A percentile compares a stretch with the other conserved stretches of the same genome.
These are phyloP conservation scores for Calonectria hongkongensis DNA, from an alignment of 2,329 filamentous ascomycete species.

Conservation along the genomic window DNA sequence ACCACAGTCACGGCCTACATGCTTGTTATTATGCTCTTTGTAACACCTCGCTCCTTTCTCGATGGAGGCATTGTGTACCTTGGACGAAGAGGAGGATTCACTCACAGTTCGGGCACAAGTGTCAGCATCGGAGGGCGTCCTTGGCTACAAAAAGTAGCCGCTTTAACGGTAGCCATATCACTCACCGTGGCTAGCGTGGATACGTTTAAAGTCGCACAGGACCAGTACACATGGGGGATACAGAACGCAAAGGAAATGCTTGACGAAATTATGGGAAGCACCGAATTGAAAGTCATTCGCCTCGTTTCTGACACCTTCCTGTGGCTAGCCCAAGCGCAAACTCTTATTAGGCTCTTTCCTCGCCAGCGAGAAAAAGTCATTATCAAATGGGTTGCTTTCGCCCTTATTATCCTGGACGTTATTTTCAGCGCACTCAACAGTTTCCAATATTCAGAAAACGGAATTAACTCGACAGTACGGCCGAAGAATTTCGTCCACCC, in stretches of 20 bases:
- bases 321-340: conserved; percentile 98
- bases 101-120: conserved; percentile 84
- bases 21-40: conserved; percentile 93
- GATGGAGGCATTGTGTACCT: conserved; percentile 89
- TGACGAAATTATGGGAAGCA: conserved; percentile 85
- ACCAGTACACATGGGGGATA: conserved; percentile 86
- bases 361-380: conserved; percentile 98
- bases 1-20: conserved; percentile 94
- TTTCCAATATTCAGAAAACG: conserved; percentile 76
- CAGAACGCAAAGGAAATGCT: conserved; percentile 88
- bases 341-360: conserved; percentile 94
- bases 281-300: conserved; percentile 91
- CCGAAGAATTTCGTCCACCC: conserved; percentile 90
- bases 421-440: conserved; percentile 95
- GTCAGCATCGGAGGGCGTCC: conserved; percentile 93
- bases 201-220: conserved; percentile 88
- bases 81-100: conserved; percentile 89
- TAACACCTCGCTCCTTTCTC: conserved; percentile 95
- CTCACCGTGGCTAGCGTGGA: conserved; percentile 95
- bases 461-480: conserved; percentile 72
- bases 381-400: conserved; percentile 99
- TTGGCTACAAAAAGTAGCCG: conserved; percentile 91
- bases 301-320: conserved; percentile 97
- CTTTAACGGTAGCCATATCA: conserved; percentile 85
- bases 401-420: conserved; percentile 91